A percentile compares a stretch with the other conserved stretches of the same genome.
Conservation (phyloP, 2,329 filamentous ascomycete species). For the Cladosporium sp. region DNA sequence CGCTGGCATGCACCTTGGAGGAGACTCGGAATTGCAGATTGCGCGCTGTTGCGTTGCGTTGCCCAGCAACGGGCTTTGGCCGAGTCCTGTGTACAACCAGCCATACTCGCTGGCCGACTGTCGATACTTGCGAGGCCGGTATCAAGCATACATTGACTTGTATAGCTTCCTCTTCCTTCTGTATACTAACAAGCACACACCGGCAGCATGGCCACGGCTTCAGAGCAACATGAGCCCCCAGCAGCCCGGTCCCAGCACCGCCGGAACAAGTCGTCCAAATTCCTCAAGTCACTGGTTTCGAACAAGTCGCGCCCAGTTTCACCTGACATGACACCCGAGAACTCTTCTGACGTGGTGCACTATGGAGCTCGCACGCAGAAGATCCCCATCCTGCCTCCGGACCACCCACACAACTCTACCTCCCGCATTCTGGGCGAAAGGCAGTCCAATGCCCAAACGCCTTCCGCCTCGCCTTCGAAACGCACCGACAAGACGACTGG, state of each 20-base stretch:
- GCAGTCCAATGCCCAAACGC: slow-evolving; percentile 30
- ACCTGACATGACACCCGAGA: slow-evolving; percentile 32
- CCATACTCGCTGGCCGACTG: neutral
- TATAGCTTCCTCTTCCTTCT: neutral
- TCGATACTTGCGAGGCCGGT: neutral
- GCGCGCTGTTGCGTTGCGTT: neutral
- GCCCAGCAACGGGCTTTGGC: neutral
- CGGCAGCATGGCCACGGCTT: slow-evolving; percentile 1
- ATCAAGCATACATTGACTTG: slow-evolving; percentile 12
- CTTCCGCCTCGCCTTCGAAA: slow-evolving; percentile 28
- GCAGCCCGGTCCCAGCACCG: slow-evolving; percentile 21
- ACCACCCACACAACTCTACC: slow-evolving; percentile 42
- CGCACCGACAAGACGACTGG: neutral
- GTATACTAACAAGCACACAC: neutral
- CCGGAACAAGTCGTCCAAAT: slow-evolving; percentile 30
- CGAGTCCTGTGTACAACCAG: neutral
- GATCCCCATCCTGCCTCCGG: slow-evolving; percentile 45
- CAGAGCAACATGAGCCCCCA: neutral
- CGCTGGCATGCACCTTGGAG: neutral
- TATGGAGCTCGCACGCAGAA: slow-evolving; percentile 21
- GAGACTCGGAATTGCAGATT: neutral
- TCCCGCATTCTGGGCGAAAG: slow-evolving; percentile 26
- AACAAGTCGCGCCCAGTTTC: slow-evolving; percentile 33
- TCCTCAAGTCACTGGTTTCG: slow-evolving; percentile 52
- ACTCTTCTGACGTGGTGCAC: slow-evolving; percentile 31